A percentile compares a stretch with the other conserved stretches of the same genome.
Conservation (phyloP, 2,329 filamentous ascomycete genomes). For the Hansfordia pulvinata region DNA sequence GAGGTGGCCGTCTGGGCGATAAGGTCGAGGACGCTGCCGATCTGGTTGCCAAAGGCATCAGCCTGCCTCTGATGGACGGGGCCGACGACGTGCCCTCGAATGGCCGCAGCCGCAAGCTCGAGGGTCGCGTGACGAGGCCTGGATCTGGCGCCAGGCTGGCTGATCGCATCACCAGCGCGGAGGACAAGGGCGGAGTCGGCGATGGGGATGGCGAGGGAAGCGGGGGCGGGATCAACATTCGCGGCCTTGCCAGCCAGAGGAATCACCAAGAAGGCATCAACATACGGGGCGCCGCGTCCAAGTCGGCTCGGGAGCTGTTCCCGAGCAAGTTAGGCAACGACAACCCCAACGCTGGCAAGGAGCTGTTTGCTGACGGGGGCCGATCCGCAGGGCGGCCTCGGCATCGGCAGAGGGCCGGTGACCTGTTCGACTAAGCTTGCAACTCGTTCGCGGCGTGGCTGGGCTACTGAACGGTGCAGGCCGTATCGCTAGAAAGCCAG, state of each 20-base stretch:
- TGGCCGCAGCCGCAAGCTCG: slow-evolving; percentile 8
- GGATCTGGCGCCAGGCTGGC: slow-evolving; percentile 13
- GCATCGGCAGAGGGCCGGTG: slow-evolving; percentile 54
- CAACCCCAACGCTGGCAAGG: slow-evolving; percentile 45
- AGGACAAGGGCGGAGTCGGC: too few relatives aligned
- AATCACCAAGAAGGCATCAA: slow-evolving; percentile 36
- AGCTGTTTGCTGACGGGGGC: slow-evolving; percentile 51
- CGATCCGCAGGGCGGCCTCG: slow-evolving; percentile 43
- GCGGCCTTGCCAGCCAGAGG: slow-evolving; percentile 37
- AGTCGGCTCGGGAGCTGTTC: slow-evolving; percentile 51
- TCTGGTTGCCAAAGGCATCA: slow-evolving; percentile 32
- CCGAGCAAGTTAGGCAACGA: slow-evolving; percentile 41
- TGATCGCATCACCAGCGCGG: slow-evolving; percentile 20
- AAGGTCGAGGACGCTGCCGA: slow-evolving; percentile 38
- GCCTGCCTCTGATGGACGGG: slow-evolving; percentile 33
- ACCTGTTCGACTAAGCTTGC: slow-evolving; percentile 50
- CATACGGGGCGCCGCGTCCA: slow-evolving; percentile 51
- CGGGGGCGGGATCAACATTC: slow-evolving; percentile 39
- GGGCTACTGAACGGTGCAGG: not conserved
- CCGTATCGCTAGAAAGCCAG: too few relatives aligned
- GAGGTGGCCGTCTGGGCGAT: slow-evolving; percentile 35
- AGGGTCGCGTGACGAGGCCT: slow-evolving; percentile 15
- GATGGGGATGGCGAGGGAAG: slow-evolving; percentile 10
- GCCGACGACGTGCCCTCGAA: slow-evolving; percentile 13
- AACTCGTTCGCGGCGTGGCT: too few relatives aligned